A percentile compares a stretch with the other conserved stretches of the same genome.
Evolutionary conservation across 805 yeast genomes (phyloP).

Genomic region (Starmerella geochares): DNA sequence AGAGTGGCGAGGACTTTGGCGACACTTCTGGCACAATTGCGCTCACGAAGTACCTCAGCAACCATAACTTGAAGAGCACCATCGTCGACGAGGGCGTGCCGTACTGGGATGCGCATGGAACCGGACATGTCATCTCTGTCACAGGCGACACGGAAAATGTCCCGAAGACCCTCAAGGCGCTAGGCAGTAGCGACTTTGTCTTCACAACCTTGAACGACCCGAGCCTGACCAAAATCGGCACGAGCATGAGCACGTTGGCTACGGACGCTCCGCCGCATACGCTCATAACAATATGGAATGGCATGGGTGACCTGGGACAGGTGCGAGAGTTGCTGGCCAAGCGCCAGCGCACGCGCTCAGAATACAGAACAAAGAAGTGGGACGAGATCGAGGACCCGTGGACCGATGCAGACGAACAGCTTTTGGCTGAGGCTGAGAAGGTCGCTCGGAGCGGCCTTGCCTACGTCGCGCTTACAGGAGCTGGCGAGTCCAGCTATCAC

Average conservation of each 20-base stretch:
- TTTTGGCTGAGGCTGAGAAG: constrained; percentile 39
- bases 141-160: constrained; percentile 13
- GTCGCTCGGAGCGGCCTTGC: constrained; percentile 53
- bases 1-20: constrained; percentile 61
- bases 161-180: constrained; percentile 5
- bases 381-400: constrained; percentile 41
- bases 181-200: constrained; percentile 3
- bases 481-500: neutral
- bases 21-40: constrained; percentile 26
- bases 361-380: constrained; percentile 38
- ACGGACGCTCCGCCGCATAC: constrained; percentile 48
- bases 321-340: constrained; percentile 37
- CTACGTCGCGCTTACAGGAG: constrained; percentile 38
- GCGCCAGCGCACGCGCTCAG: constrained; percentile 37
- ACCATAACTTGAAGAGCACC: constrained; percentile 26
- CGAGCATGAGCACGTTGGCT: constrained; percentile 42
- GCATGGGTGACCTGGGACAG: constrained; percentile 49
- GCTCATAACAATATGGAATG: constrained; percentile 50
- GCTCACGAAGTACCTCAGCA: constrained; percentile 8
- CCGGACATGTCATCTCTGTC: constrained; percentile 28
- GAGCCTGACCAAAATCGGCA: constrained; percentile 31
- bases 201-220: constrained; percentile 5
- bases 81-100: constrained; percentile 34
- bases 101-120: constrained; percentile 27
- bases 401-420: constrained; percentile 41